Conservation (phyloP, 2,329 filamentous ascomycete species). For the Aspergillus sp. region DNA sequence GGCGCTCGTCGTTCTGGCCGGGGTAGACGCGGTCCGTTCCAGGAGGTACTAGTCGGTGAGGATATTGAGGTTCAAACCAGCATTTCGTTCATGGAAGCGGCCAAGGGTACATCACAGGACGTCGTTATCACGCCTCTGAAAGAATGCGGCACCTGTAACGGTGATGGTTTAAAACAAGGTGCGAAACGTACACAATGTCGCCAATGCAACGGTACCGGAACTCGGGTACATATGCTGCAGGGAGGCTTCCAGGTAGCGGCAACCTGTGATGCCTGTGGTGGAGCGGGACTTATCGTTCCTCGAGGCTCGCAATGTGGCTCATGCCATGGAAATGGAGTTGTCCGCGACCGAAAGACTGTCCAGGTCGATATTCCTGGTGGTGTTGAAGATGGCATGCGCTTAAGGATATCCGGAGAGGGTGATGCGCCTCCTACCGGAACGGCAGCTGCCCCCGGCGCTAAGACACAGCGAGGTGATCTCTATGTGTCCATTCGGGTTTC, state of each 20-base stretch:
- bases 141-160: constrained; percentile 77
- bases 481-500: constrained; percentile 88
- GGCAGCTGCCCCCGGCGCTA: constrained; percentile 60
- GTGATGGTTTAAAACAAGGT: constrained; percentile 81
- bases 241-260: constrained; percentile 96
- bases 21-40: constrained; percentile 66
- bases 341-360: constrained; percentile 78
- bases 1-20: constrained; percentile 54
- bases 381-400: constrained; percentile 93
- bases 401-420: constrained; percentile 81
- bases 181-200: constrained; percentile 72
- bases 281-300: constrained; percentile 73
- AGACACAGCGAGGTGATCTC: constrained; percentile 77
- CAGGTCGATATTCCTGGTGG: constrained; percentile 90
- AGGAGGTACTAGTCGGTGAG: constrained; percentile 86
- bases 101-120: constrained; percentile 86
- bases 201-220: constrained; percentile 81
- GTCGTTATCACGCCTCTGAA: constrained; percentile 80
- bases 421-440: constrained; percentile 79
- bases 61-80: constrained; percentile 93
- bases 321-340: constrained; percentile 80
- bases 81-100: constrained; percentile 94
- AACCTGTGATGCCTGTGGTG: constrained; percentile 79
- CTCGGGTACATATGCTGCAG: constrained; percentile 82
- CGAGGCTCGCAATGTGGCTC: constrained; percentile 76